phyloP scores from a whole-genome alignment of 2,329 filamentous ascomycete genomes.

The Ophiocordyceps polyrhachis-furcata region DNA sequence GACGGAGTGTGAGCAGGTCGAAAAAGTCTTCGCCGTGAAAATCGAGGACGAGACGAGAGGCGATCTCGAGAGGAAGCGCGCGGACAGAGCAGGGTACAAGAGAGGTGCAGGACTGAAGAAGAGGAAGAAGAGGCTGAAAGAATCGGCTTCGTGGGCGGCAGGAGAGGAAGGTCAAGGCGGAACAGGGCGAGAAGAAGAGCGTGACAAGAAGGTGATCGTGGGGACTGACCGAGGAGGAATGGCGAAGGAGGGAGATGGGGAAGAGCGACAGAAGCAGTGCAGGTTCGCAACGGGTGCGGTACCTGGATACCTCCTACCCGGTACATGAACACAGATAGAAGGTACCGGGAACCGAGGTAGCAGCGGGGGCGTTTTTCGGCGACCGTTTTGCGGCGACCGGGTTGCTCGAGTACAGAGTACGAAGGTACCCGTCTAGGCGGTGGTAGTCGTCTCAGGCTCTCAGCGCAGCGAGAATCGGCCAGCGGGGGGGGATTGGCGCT shows the following conservation, averaged over 20 bases:
- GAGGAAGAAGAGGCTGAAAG: slow-evolving; percentile 4
- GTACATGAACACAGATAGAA: background rate
- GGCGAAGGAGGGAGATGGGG: slow-evolving; percentile 15
- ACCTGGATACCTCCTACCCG: background rate
- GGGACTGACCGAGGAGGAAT: slow-evolving; percentile 13
- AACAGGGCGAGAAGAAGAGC: background rate
- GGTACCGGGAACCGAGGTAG: background rate
- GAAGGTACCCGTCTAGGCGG: background rate
- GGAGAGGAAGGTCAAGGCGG: background rate
- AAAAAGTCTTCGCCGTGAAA: slow-evolving; percentile 12
- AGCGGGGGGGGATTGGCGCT: slow-evolving; percentile 13
- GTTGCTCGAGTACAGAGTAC: background rate
- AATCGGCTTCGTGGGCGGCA: background rate
- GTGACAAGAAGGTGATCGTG: slow-evolving; percentile 11
- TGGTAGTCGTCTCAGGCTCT: slow-evolving; percentile 1
- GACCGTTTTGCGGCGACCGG: background rate
- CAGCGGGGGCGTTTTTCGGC: background rate
- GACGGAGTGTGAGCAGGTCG: slow-evolving; percentile 7
- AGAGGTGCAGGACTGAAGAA: background rate
- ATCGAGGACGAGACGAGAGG: slow-evolving; percentile 9
- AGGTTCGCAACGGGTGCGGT: slow-evolving; percentile 5
- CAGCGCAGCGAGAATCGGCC: slow-evolving; percentile 1
- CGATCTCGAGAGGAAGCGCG: slow-evolving; percentile 5
- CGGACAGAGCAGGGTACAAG: slow-evolving; percentile 5
- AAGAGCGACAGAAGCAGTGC: slow-evolving; percentile 17